Evolutionary conservation across 192 early-diverging fungal genomes (phyloP).

Genomic region (Backusella tuberculispora): DNA sequence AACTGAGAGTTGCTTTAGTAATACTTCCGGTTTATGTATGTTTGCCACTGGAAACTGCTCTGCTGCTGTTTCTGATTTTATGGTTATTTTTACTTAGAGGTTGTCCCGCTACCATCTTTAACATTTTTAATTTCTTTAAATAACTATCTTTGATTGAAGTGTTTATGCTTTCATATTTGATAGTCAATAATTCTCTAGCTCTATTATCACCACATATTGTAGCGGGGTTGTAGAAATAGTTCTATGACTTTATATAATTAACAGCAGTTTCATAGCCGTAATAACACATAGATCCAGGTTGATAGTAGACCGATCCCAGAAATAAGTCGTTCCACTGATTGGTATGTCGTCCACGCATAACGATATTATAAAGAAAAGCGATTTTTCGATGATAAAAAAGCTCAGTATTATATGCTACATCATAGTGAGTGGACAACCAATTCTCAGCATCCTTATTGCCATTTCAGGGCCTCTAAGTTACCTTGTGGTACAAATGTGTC

Average conservation of each 20-base stretch:
- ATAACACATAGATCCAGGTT: background rate
- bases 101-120: no score
- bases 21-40: no score
- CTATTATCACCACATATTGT: background rate
- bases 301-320: background rate
- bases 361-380: background rate
- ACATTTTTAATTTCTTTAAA: background rate
- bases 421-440: background rate
- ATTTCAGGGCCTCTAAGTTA: background rate
- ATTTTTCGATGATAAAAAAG: background rate
- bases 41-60: no score
- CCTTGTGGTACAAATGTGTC: background rate
- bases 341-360: background rate
- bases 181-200: background rate
- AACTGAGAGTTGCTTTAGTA: background rate
- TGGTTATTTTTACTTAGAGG: no score
- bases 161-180: background rate
- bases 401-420: background rate
- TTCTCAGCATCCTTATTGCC: background rate
- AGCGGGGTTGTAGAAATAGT: background rate
- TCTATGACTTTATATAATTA: background rate
- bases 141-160: background rate
- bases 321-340: background rate
- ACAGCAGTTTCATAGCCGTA: background rate
- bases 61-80: no score